phyloP scores from a whole-genome alignment of 83 land plant species.

The Picea abies region DNA sequence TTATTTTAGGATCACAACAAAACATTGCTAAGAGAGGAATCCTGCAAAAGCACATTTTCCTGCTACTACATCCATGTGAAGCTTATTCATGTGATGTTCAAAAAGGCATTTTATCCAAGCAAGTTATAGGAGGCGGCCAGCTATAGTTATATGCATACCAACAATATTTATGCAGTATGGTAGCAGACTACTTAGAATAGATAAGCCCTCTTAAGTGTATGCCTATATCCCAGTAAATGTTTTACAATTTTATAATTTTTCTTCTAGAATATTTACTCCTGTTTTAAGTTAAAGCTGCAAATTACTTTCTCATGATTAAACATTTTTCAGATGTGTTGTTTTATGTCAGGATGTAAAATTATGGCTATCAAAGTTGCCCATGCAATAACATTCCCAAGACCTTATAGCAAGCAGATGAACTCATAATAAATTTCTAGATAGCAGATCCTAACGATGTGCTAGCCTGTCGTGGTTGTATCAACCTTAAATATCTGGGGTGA shows the following conservation, averaged over 20 bases:
- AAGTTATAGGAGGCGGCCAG: too few species aligned
- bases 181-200: too few species aligned
- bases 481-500: not conserved
- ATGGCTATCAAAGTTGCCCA: not conserved
- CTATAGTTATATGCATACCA: too few species aligned
- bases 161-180: too few species aligned
- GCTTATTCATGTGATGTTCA: not conserved
- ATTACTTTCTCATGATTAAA: too few species aligned
- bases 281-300: too few species aligned
- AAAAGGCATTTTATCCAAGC: too few species aligned
- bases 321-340: too few species aligned
- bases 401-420: not conserved
- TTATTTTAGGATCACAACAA: not conserved
- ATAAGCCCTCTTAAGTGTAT: too few species aligned
- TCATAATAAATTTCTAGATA: not conserved
- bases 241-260: too few species aligned
- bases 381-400: not conserved
- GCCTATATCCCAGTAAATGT: too few species aligned
- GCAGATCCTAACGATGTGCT: not conserved
- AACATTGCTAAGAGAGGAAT: not conserved
- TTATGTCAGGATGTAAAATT: not conserved
- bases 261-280: too few species aligned
- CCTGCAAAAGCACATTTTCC: not conserved
- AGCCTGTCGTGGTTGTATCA: not conserved
- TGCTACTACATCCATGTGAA: not conserved